Evolutionary conservation across 2,329 filamentous ascomycete species (phyloP), one percentile per base, ranked within the genome.

Genomic region (Chaetomium sp.): DNA sequence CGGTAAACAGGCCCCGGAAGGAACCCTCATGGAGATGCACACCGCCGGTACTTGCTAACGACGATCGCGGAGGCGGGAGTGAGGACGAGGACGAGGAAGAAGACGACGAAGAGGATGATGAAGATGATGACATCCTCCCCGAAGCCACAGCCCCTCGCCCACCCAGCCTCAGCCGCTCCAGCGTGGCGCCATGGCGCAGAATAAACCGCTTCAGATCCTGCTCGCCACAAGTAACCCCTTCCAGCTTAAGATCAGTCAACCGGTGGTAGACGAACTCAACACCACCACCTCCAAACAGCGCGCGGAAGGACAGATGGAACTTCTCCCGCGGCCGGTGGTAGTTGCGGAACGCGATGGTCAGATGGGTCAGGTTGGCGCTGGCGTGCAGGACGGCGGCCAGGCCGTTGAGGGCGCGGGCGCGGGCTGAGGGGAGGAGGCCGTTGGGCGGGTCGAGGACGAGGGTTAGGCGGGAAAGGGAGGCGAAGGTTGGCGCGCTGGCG

Each of bases 21-120:
- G 69, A 73, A 6, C 77, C 77, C 41, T 73, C 69, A 54, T 70
- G 70, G 9, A 79, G 66, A 53, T 74, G 71, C 36, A 79, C 66
- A 10, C 76, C 76, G 14, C 75, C 75, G 27, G 70, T 70, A 19
- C 71, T 70, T 3, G 68, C 62, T 60, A 74, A 72, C 56, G 69
- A 68, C 5, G 69, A 68, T 37, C 69, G 69, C 42, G 70, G 71
- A 10, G 37, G 9, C 9, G 37, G 37, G 37, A 74, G 62, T 27
- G 19, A 27, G 19, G 19, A 27, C 19, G 19, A 27, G 19, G 19
- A 27, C 19, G 19, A 27, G 19, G 19, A 27, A 27, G 19, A 27
- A 27, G 19, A 27, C 19, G 19, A 27, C 19, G 19, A 27, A 27
- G 19, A 27, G 19, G 19, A 27, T 27, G 19, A 27, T 27, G 19